These are phyloP conservation scores for Aquilaria malaccensis DNA, from an alignment of 345 rosid genomes.

Conservation along the genomic window DNA sequence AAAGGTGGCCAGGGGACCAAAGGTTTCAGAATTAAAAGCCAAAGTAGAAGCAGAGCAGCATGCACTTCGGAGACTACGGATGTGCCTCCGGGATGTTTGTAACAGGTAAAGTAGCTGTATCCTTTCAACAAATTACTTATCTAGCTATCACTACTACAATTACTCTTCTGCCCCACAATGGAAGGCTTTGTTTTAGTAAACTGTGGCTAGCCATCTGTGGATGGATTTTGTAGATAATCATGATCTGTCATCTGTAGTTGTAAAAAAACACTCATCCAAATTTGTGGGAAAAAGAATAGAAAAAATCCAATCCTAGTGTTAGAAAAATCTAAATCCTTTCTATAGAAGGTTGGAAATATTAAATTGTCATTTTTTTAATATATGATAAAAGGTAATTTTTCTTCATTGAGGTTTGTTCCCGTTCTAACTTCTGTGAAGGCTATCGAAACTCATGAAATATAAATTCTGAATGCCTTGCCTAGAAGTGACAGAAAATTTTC, in stretches of 20 bases:
- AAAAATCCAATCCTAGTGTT: no score
- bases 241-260: no score
- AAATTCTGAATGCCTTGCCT: not conserved
- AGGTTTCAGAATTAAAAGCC: conserved; percentile 87
- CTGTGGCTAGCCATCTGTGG: no score
- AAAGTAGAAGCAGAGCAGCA: conserved; percentile 99
- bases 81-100: conserved; percentile 99
- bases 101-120: conserved; percentile 50
- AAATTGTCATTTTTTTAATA: not conserved
- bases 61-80: conserved; percentile 91
- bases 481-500: conserved; percentile 1
- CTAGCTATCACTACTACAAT: no score
- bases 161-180: no score
- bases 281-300: no score
- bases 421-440: not conserved
- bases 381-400: not conserved
- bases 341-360: no score
- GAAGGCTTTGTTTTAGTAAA: no score
- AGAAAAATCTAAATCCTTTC: no score
- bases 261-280: no score
- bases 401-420: conserved; percentile 1
- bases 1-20: conserved; percentile 77
- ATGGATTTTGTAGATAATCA: no score
- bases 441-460: not conserved
- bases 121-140: not conserved